Base-by-base conservation (phyloP, 2,329 filamentous ascomycete species). In the Drechslerella dactyloides region DNA sequence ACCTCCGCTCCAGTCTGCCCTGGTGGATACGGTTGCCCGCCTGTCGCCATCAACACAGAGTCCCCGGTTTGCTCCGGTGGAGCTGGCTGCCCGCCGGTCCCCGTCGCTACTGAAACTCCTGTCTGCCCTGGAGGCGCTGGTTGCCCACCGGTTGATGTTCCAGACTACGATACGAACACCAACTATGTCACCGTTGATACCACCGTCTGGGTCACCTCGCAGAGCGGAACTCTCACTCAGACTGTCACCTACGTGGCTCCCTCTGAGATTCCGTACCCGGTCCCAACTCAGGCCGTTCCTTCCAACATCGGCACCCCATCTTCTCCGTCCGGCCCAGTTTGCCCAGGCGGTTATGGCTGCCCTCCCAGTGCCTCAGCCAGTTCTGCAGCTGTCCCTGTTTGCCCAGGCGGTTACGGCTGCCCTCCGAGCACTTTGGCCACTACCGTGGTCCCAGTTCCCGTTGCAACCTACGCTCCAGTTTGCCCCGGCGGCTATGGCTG, bases 281-380 rank as follows among this genome's bases (percentile, higher is more conserved):
- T 37, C 33, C 33, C 33, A 37, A 37, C 33, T 37, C 7, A 37
- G 33, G 33, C n/a, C n/a, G 27, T 33, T 33, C 27, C 27, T 8
- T 33, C 27, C 27, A 33, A 33, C 27, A 33, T 33, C 27, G 4
- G 4, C 27, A 8, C 15, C 46, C 46, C 17, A 13, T 10, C 50
- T 23, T 11, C 10, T 30, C 24, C 50, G 2, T 15, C 50, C 42
- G 53, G 51, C 24, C 68, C 68, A 65, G 60, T 65, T 46, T 72
- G 68, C 68, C 68, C 68, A 35, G 68, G 68, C 30, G 68, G 68
- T 56, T 65, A 72, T 13, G 68, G 60, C 24, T 72, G 68, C 68
- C 68, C 68, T 51, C 15, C 15, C 42, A 46, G 15, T 13, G 30
- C 27, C n/a, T 33, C 37, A 7, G 8, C 24, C 30, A 51, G 11